Conservation (phyloP, 179 eudicot genomes). For the Vitellaria paradoxa region DNA sequence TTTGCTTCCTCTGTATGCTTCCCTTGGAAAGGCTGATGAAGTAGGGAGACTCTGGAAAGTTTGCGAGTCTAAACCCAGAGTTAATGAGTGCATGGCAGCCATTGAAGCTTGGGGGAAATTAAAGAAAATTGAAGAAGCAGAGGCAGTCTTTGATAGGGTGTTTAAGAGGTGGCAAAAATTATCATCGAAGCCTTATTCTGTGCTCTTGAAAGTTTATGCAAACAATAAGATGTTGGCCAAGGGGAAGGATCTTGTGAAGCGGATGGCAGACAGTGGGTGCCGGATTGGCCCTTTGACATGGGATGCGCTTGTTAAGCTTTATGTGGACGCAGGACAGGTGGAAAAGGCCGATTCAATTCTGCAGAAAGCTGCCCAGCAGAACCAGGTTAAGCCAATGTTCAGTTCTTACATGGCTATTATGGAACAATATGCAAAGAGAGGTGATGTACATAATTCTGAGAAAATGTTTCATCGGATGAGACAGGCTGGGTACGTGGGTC, state of each 20-base stretch:
- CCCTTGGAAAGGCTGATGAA: conserved; percentile 63
- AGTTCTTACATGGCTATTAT: conserved; percentile 47
- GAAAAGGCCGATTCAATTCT: conserved; percentile 81
- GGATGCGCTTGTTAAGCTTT: conserved; percentile 80
- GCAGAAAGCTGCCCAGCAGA: conserved; percentile 50
- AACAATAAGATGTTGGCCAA: conserved; percentile 67
- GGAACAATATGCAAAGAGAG: conserved; percentile 31
- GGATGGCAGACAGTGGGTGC: conserved; percentile 64
- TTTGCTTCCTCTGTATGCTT: conserved; percentile 66
- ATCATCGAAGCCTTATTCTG: conserved; percentile 41
- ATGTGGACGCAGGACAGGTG: conserved; percentile 76
- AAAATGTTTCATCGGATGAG: conserved; percentile 15
- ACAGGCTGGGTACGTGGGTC: conserved; percentile 18
- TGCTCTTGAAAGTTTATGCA: conserved; percentile 65
- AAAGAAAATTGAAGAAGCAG: conserved; percentile 63
- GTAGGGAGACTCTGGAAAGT: conserved; percentile 71
- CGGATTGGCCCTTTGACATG: conserved; percentile 64
- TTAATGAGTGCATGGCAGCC: conserved; percentile 51
- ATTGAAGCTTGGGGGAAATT: conserved; percentile 80
- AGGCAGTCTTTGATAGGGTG: conserved; percentile 57
- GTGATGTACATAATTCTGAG: conserved; percentile 7
- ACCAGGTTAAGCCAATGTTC: conserved; percentile 48
- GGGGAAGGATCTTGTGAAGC: conserved; percentile 76
- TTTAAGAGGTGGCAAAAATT: conserved; percentile 30
- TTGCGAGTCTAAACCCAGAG: conserved; percentile 42